Percentiles rank a stretch among this genome's conserved stretches.
phyloP scores from a whole-genome alignment of 805 yeast genomes.

The Kluyveromyces dobzhanskii region DNA sequence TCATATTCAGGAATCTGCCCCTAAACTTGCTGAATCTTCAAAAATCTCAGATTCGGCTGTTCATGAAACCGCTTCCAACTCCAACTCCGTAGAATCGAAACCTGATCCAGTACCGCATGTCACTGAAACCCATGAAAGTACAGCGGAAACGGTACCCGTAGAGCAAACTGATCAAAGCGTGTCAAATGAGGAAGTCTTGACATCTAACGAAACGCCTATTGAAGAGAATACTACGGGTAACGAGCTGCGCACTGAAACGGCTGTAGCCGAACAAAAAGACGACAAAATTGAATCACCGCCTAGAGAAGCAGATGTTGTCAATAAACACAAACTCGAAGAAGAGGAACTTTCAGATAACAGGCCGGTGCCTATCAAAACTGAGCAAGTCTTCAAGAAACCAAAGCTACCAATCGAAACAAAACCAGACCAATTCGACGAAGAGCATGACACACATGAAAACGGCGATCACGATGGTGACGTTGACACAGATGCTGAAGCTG shows the following conservation, averaged over 20 bases:
- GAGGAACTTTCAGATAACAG: too few species aligned
- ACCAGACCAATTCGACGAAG: constrained; percentile 13
- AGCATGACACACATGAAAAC: constrained; percentile 15
- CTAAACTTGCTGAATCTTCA: too few species aligned
- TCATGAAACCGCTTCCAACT: constrained; percentile 4
- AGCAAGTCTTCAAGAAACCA: constrained; percentile 3
- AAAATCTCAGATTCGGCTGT: too few species aligned
- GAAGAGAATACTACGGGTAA: too few species aligned
- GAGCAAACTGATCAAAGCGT: too few species aligned
- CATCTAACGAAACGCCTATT: constrained; percentile 7
- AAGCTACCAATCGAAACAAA: constrained; percentile 6
- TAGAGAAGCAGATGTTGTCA: too few species aligned
- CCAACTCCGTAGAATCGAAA: constrained; percentile 26
- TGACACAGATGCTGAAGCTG: constrained; percentile 17
- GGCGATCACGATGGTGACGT: constrained; percentile 14
- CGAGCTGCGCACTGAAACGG: too few species aligned
- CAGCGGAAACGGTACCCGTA: too few species aligned
- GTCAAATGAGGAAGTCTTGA: constrained; percentile 11
- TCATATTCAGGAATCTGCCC: too few species aligned
- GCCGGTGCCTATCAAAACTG: constrained; percentile 1
- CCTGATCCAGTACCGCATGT: constrained; percentile 19
- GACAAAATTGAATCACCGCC: too few species aligned
- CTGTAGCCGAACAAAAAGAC: too few species aligned
- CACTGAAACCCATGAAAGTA: constrained; percentile 12
- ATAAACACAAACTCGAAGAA: too few species aligned